A percentile compares a stretch with the other conserved stretches of the same genome.
These are phyloP conservation scores for Monosporascus sp. DNA, from an alignment of 2,329 filamentous ascomycete species.

Conservation along the genomic window DNA sequence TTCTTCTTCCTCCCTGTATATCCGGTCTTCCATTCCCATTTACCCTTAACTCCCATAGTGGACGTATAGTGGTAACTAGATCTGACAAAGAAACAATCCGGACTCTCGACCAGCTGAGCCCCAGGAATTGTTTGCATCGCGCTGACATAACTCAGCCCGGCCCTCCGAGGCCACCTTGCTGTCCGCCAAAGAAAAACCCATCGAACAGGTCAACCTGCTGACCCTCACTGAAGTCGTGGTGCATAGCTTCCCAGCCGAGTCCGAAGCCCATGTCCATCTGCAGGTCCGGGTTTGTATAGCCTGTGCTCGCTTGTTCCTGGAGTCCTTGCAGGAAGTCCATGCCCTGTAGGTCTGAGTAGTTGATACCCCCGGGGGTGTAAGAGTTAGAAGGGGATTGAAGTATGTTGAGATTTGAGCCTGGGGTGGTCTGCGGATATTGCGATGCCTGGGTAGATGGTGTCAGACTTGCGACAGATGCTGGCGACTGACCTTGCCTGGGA, in stretches of 20 bases:
- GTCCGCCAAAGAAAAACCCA: conserved; percentile 66
- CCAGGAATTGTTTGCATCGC: not conserved
- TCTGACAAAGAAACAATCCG: no score
- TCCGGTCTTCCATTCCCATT: no score
- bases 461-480: conserved; percentile 28
- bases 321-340: conserved; percentile 52
- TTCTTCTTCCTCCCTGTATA: no score
- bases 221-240: conserved; percentile 58
- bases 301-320: conserved; percentile 23
- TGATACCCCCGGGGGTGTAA: conserved; percentile 25
- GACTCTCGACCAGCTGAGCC: not conserved
- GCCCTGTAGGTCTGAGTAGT: conserved; percentile 45
- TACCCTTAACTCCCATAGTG: no score
- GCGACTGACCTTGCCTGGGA: conserved; percentile 32
- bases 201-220: conserved; percentile 65
- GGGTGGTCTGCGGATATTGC: conserved; percentile 11
- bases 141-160: not conserved
- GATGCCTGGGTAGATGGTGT: conserved; percentile 24
- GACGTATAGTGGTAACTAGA: no score
- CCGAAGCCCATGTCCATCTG: conserved; percentile 63
- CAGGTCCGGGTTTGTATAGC: conserved; percentile 33
- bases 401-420: conserved; percentile 19
- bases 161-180: conserved; percentile 29
- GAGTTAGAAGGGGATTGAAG: conserved; percentile 22
- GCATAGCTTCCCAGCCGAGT: conserved; percentile 58